Conservation (phyloP, 805 yeast species). For the Metschnikowia shivogae region DNA sequence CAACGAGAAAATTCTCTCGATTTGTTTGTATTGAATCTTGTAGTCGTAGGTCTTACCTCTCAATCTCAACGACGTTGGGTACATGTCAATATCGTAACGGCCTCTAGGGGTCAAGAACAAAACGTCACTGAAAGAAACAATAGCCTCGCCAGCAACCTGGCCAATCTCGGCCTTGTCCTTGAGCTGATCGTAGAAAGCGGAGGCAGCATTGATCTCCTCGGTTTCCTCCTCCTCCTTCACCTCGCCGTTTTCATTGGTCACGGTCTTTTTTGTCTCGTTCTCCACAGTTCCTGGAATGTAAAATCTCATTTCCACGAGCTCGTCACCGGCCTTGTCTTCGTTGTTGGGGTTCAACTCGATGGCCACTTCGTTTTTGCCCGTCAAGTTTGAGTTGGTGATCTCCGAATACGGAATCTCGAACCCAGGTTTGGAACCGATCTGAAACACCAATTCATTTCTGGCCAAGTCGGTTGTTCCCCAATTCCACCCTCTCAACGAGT, state of each 20-base stretch:
- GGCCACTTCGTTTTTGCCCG: constrained; percentile 91
- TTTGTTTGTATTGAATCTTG: constrained; percentile 84
- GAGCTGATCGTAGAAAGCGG: constrained; percentile 82
- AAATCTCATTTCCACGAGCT: constrained; percentile 89
- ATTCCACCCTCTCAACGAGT: constrained; percentile 96
- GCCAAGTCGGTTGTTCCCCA: constrained; percentile 97
- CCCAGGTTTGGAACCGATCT: constrained; percentile 80
- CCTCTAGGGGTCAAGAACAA: constrained; percentile 97
- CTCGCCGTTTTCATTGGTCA: constrained; percentile 25
- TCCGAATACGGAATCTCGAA: constrained; percentile 85
- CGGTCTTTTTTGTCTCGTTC: constrained; percentile 38
- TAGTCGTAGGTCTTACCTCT: constrained; percentile 98
- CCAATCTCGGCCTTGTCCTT: constrained; percentile 94
- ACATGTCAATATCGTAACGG: constrained; percentile 95
- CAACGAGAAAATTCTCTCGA: constrained; percentile 84
- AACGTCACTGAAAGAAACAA: constrained; percentile 87
- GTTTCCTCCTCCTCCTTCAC: constrained; percentile 33
- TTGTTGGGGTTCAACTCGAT: constrained; percentile 70
- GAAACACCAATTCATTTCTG: constrained; percentile 83
- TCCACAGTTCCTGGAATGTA: constrained; percentile 85
- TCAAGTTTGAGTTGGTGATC: constrained; percentile 80
- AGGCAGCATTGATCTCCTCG: constrained; percentile 66
- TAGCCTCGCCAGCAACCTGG: constrained; percentile 89
- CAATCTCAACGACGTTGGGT: constrained; percentile 76
- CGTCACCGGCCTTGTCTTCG: constrained; percentile 80